phyloP scores from a whole-genome alignment of 2,329 filamentous ascomycete species.

The Botrytis sinoallii region DNA sequence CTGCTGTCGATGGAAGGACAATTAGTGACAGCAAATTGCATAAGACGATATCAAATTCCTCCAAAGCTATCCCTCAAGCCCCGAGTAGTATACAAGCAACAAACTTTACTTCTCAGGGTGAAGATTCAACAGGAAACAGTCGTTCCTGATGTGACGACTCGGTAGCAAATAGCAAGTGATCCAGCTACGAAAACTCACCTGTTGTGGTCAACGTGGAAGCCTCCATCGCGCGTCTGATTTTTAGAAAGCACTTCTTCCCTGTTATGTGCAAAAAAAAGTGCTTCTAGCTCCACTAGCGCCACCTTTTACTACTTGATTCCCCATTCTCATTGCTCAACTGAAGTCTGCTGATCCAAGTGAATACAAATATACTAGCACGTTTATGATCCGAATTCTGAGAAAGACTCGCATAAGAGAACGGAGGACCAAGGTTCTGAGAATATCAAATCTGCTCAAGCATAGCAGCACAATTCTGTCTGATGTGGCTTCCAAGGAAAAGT shows the following conservation, averaged over 20 bases:
- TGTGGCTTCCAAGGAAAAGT: too few relatives aligned
- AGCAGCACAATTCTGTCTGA: not conserved
- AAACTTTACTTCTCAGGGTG: not conserved
- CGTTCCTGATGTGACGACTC: not conserved
- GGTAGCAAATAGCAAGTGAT: not conserved
- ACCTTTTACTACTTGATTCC: not conserved
- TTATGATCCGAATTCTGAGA: not conserved
- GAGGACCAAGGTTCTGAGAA: not conserved
- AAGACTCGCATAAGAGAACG: not conserved
- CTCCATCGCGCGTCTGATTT: not conserved
- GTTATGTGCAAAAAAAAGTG: not conserved
- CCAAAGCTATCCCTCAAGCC: not conserved
- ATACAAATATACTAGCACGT: not conserved
- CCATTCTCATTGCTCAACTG: too few relatives aligned
- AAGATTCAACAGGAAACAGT: not conserved
- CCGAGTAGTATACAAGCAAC: not conserved
- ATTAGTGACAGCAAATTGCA: not conserved
- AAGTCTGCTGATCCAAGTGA: not conserved
- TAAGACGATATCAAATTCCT: not conserved
- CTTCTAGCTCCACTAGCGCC: not conserved
- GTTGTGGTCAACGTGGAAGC: too few relatives aligned
- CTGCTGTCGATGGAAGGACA: not conserved
- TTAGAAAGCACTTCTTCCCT: not conserved
- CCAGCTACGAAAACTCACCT: not conserved
- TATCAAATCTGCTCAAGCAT: not conserved